Conservation (phyloP, 345 rosid genomes). For the Draba incana region DNA sequence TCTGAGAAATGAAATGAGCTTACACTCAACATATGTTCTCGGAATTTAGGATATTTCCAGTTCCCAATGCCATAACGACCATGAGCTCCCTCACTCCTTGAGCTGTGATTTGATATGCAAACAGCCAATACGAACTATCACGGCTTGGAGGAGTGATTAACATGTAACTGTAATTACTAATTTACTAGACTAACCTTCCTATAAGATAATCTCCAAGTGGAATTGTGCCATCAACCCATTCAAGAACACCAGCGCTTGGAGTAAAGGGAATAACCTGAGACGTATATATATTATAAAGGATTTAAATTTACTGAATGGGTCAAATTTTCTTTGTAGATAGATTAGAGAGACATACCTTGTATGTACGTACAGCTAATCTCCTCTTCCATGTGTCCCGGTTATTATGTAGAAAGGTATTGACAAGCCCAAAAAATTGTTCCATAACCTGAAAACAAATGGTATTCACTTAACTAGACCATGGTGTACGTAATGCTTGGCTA, state of each 20-base stretch:
- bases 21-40: slow-evolving; percentile 78
- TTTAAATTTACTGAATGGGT: slow-evolving; percentile 25
- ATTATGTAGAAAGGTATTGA: slow-evolving; percentile 83
- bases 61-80: slow-evolving; percentile 81
- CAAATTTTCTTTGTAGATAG: slow-evolving; percentile 17
- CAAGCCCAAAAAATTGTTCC: slow-evolving; percentile 96
- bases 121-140: slow-evolving; percentile 11
- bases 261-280: slow-evolving; percentile 93
- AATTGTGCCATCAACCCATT: slow-evolving; percentile 96
- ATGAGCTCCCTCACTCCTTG: slow-evolving; percentile 89
- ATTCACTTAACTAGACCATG: no score
- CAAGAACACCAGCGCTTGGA: slow-evolving; percentile 98
- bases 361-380: slow-evolving; percentile 84
- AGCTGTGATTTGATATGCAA: slow-evolving; percentile 54
- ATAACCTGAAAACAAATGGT: slow-evolving; percentile 67
- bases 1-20: slow-evolving; percentile 43
- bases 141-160: slow-evolving; percentile 6
- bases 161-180: slow-evolving; percentile 19
- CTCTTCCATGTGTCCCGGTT: slow-evolving; percentile 90
- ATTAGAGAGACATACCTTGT: slow-evolving; percentile 63
- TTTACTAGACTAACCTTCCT: slow-evolving; percentile 62
- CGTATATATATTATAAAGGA: neutral
- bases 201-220: slow-evolving; percentile 96
- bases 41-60: slow-evolving; percentile 83
- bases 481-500: no score